These are phyloP conservation scores for Epichloe festucae DNA, from an alignment of 2,329 filamentous ascomycete genomes.

Conservation along the genomic window DNA sequence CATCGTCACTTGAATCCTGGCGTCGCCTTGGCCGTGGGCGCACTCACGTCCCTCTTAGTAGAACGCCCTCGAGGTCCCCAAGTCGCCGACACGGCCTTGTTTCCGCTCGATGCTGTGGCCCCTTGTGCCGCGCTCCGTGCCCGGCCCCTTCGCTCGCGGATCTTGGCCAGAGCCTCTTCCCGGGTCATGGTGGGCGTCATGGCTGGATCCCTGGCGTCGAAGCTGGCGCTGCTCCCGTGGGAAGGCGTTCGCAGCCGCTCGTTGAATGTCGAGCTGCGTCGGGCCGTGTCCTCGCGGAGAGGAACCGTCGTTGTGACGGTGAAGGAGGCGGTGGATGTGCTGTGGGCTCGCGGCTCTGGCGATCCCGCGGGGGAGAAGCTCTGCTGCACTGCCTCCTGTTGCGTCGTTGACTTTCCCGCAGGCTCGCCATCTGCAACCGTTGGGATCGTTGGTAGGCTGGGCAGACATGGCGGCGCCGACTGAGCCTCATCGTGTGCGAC, in stretches of 20 bases:
- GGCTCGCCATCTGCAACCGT: constrained; percentile 9
- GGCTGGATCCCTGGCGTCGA: constrained; percentile 44
- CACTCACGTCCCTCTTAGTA: constrained; percentile 35
- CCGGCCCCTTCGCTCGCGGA: constrained; percentile 57
- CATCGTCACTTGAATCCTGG: constrained; percentile 3
- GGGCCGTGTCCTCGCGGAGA: constrained; percentile 31
- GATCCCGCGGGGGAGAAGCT: constrained; percentile 10
- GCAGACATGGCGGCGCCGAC: constrained; percentile 21
- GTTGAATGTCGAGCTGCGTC: constrained; percentile 27
- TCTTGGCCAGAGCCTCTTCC: constrained; percentile 63
- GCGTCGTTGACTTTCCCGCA: background rate
- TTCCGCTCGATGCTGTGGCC: constrained; percentile 43
- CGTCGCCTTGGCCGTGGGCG: constrained; percentile 21
- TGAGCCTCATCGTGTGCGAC: constrained; percentile 32
- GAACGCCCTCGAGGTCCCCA: constrained; percentile 4
- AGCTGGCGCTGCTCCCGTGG: constrained; percentile 25
- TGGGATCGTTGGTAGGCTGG: constrained; percentile 27
- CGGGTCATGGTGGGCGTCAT: constrained; percentile 55
- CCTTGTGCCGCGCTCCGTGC: constrained; percentile 56
- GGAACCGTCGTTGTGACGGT: constrained; percentile 38
- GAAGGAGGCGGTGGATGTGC: constrained; percentile 32
- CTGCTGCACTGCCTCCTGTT: constrained; percentile 1
- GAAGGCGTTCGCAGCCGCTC: constrained; percentile 34
- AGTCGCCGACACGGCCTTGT: constrained; percentile 41
- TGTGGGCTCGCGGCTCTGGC: constrained; percentile 26